These are phyloP conservation scores for Colletotrichum aenigma DNA, from an alignment of 2,329 filamentous ascomycete genomes.

Conservation along the genomic window DNA sequence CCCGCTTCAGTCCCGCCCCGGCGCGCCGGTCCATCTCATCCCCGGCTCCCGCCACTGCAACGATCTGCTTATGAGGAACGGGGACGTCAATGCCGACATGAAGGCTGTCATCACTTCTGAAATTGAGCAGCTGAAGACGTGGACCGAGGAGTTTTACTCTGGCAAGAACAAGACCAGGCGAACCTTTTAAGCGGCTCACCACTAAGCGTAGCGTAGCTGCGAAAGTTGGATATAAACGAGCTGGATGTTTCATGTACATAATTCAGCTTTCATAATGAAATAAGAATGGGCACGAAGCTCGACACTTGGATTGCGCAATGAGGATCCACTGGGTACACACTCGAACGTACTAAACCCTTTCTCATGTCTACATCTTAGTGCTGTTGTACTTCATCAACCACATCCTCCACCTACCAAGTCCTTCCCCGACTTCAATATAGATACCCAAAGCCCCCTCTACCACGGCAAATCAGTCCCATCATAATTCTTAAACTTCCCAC, in stretches of 20 bases:
- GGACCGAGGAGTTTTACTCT: slow-evolving; percentile 55
- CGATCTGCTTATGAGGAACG: slow-evolving; percentile 54
- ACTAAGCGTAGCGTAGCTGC: background rate
- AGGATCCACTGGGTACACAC: no score
- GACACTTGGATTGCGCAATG: no score
- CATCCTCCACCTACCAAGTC: background rate
- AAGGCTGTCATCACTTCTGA: slow-evolving; percentile 49
- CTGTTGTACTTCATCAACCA: background rate
- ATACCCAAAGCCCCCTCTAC: background rate
- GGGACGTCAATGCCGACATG: slow-evolving; percentile 44
- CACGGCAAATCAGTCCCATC: slow-evolving; percentile 14
- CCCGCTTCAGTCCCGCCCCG: slow-evolving; percentile 48
- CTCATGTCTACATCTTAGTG: background rate
- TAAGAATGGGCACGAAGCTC: no score
- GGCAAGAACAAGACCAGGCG: background rate
- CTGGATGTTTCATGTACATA: background rate
- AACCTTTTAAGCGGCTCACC: background rate
- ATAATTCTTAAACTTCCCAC: slow-evolving; percentile 17
- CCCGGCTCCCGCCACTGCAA: slow-evolving; percentile 60
- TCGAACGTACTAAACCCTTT: no score
- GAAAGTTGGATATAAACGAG: background rate
- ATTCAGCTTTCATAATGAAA: background rate
- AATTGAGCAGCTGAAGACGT: slow-evolving; percentile 54
- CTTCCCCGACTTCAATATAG: rapidly evolving
- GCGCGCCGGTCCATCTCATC: slow-evolving; percentile 57